Conservation (phyloP, 805 yeast genomes). For the Debaryomyces castellii region DNA sequence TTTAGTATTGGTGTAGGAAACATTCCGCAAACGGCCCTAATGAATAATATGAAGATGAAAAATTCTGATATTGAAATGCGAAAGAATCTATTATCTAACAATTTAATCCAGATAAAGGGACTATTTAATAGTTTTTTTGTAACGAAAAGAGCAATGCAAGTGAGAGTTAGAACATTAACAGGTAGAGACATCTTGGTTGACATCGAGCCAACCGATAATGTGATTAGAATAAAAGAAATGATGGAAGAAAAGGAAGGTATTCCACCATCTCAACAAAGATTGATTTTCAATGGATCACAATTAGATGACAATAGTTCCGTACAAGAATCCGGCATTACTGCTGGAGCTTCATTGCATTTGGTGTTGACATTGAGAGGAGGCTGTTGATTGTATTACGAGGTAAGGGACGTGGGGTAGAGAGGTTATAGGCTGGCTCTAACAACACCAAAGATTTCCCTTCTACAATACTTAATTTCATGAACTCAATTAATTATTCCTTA, state of each 20-base stretch:
- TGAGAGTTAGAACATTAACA: constrained; percentile 74
- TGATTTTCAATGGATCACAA: constrained; percentile 88
- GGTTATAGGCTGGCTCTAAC: neutral
- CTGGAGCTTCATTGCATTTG: constrained; percentile 86
- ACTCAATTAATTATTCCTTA: neutral
- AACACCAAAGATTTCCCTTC: too few species aligned
- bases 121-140: neutral
- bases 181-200: constrained; percentile 82
- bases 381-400: constrained; percentile 2
- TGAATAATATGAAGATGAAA: neutral
- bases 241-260: constrained; percentile 97
- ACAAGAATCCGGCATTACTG: constrained; percentile 67
- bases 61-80: constrained; percentile 1
- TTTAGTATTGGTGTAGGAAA: constrained; percentile 71
- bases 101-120: neutral
- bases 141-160: constrained; percentile 46
- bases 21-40: too few species aligned
- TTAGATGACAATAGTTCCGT: constrained; percentile 82
- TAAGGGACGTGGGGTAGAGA: neutral
- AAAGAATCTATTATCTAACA: neutral
- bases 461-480: neutral
- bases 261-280: constrained; percentile 93
- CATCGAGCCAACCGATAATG: constrained; percentile 65
- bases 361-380: constrained; percentile 96
- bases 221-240: constrained; percentile 79